Conservation (phyloP, 345 rosid species). For the Cardamine chenopodiifolia region DNA sequence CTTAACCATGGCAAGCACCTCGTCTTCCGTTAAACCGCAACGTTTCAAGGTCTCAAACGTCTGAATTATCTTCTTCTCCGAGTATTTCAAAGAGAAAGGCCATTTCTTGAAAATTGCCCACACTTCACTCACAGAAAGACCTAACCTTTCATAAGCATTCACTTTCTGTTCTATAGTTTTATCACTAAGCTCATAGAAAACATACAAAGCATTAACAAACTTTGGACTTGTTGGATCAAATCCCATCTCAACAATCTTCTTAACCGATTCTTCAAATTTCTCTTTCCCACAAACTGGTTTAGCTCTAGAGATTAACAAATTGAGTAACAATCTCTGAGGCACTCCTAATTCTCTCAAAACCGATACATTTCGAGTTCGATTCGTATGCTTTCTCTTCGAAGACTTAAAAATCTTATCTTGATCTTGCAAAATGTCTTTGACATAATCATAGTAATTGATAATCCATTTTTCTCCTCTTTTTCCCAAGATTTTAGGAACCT, state of each 20-base stretch:
- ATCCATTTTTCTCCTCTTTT: slow-evolving; percentile 1
- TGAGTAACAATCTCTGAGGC: slow-evolving; percentile 27
- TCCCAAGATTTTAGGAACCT: slow-evolving; percentile 29
- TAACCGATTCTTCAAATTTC: slow-evolving; percentile 29
- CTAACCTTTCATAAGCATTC: slow-evolving; percentile 31
- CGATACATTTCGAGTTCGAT: slow-evolving; percentile 24
- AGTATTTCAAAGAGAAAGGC: slow-evolving; percentile 33
- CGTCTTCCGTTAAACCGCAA: slow-evolving; percentile 10
- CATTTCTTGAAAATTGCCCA: slow-evolving; percentile 38
- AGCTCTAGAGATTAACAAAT: slow-evolving; percentile 21
- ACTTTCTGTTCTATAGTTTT: slow-evolving; percentile 37
- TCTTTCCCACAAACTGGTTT: slow-evolving; percentile 12
- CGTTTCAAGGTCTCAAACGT: slow-evolving; percentile 24
- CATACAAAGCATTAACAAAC: slow-evolving; percentile 43
- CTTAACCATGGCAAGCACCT: not conserved
- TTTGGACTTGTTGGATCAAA: slow-evolving; percentile 39
- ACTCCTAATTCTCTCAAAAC: slow-evolving; percentile 41
- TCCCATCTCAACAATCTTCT: slow-evolving; percentile 33
- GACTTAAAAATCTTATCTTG: not conserved
- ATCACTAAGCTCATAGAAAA: slow-evolving; percentile 10
- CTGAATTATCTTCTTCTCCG: slow-evolving; percentile 41
- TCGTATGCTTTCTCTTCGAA: not conserved
- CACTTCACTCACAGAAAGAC: slow-evolving; percentile 38
- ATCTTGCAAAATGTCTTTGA: slow-evolving; percentile 23
- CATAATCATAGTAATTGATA: slow-evolving; percentile 9